Percentiles rank a stretch among this genome's conserved stretches.
Conservation (phyloP, 78 protist genomes). For the Cavenderia fasciculata region DNA sequence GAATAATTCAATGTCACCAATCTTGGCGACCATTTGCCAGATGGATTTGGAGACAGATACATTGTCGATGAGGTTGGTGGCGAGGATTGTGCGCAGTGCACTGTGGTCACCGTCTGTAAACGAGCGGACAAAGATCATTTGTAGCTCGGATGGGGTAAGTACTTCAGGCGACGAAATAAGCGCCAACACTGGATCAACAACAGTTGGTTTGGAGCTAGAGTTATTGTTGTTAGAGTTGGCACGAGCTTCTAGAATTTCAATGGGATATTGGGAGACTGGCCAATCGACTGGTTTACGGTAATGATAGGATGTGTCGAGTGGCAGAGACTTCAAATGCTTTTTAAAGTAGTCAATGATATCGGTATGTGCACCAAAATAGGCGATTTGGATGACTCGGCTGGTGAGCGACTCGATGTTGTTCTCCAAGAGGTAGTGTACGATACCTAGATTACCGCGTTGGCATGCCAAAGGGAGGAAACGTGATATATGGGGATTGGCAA, state of each 20-base stretch:
- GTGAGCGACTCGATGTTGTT: slow-evolving; percentile 2
- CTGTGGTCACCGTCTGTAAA: background rate
- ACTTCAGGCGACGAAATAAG: background rate
- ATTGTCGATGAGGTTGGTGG: background rate
- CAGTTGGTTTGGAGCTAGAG: background rate
- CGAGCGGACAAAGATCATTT: background rate
- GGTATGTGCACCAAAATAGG: background rate
- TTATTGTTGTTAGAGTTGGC: background rate
- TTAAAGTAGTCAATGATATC: background rate
- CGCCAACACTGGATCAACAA: background rate
- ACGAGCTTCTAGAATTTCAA: background rate
- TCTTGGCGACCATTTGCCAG: slow-evolving; percentile 21
- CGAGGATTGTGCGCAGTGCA: background rate
- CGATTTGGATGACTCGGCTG: background rate
- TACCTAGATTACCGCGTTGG: background rate
- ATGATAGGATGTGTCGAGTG: background rate
- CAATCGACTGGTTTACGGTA: slow-evolving; percentile 3
- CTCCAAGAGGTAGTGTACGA: slow-evolving; percentile 3
- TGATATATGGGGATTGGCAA: background rate
- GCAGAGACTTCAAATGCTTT: background rate
- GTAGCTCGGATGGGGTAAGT: background rate
- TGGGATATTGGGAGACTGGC: background rate
- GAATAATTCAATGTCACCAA: background rate
- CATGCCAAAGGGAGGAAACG: slow-evolving; percentile 1
- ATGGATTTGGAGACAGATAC: background rate